Base-by-base conservation (phyloP, 2,329 filamentous ascomycete genomes). In the Spiromastix sp. region DNA sequence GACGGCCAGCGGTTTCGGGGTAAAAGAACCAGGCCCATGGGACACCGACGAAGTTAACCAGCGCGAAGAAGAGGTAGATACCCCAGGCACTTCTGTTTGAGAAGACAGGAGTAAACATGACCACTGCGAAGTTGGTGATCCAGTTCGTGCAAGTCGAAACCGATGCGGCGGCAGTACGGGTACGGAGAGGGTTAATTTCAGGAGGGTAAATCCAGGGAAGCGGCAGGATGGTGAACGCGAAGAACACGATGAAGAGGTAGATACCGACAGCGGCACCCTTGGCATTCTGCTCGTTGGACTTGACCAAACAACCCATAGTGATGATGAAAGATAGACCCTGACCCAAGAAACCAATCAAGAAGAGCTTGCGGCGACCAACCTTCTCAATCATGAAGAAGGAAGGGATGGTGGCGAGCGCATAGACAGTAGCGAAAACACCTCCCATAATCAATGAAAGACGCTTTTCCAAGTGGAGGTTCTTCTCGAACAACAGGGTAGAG, bases 281-380 rank as follows among this genome's bases (percentile, higher is more conserved):
- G 1, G 54, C 56, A 7, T 49, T 41, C 21, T 48, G 45, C 12
- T 46, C 41, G 15, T 42, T 42, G 3, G 2, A 64, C 50, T 1
- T 61, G 55, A 19, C 52, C 60, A 39, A 56, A 44, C 37, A 61
- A n/a, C n/a, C n/a, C n/a, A n/a, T n/a, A n/a, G n/a, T n/a, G n/a
- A n/a, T n/a, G n/a, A n/a, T n/a, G n/a, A n/a, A n/a, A n/a, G n/a
- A n/a, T 45, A 39, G 21, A 6, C 42, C 44, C 46, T 47, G 47
- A 2, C 46, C 46, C 6, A 40, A 20, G 11, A 41, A 42, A 8
- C 46, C 44, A 19, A 47, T 39, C 28, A 47, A 41, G 28, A 42
- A 37, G 5, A 47, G 34, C n/a, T 25, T 26, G 7, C 43, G 40
- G 4, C 46, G 41, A 2, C 46, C 46, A 9, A 45, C 30, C 13